Conservation (phyloP, 257 asterid species). For the Solanum pinnatisectum region DNA sequence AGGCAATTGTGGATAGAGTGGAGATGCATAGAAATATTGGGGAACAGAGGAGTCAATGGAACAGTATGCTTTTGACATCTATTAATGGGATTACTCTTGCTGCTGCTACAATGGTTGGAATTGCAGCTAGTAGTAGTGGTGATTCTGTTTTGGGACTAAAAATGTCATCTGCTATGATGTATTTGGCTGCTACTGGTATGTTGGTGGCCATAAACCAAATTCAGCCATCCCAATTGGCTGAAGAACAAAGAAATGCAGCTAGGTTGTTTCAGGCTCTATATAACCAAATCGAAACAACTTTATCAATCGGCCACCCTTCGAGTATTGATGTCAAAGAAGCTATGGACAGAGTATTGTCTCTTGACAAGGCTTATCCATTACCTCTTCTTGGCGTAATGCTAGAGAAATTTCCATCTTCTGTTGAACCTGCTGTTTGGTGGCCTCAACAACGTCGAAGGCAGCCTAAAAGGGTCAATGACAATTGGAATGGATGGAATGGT, state of each 20-base stretch:
- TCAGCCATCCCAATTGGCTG: conserved; percentile 73
- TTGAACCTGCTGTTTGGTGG: conserved; percentile 58
- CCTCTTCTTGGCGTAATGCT: conserved; percentile 32
- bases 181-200: conserved; percentile 27
- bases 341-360: conserved; percentile 56
- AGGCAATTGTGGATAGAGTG: conserved; percentile 45
- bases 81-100: conserved; percentile 44
- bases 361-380: conserved; percentile 57
- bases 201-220: conserved; percentile 26
- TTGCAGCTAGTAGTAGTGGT: conserved; percentile 8
- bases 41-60: conserved; percentile 52
- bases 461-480: not conserved
- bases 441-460: conserved; percentile 23
- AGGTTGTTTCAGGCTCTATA: conserved; percentile 51
- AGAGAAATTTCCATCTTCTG: conserved; percentile 17
- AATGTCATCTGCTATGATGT: conserved; percentile 17
- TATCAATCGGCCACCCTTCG: conserved; percentile 25
- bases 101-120: conserved; percentile 14
- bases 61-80: conserved; percentile 27
- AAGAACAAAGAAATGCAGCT: conserved; percentile 62
- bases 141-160: conserved; percentile 3
- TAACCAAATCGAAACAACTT: conserved; percentile 28
- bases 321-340: conserved; percentile 30
- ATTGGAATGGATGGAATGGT: conserved; percentile 45
- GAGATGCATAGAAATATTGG: conserved; percentile 57